These are phyloP conservation scores for Fusarium drepaniforme DNA, from an alignment of 2,329 filamentous ascomycete species.

Conservation along the genomic window DNA sequence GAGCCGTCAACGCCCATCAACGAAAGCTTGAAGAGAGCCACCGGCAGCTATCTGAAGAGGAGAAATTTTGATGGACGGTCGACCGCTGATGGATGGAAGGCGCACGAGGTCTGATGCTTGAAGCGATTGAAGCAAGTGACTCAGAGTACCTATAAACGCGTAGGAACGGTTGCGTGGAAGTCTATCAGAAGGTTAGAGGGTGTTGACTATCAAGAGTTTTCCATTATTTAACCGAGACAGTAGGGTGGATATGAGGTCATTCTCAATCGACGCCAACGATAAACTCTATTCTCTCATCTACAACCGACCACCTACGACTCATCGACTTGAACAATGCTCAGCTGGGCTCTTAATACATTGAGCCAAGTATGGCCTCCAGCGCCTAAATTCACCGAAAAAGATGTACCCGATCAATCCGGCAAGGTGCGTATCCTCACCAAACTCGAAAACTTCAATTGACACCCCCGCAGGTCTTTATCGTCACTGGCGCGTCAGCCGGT, in stretches of 20 bases:
- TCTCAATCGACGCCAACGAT: not conserved
- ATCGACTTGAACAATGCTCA: not conserved
- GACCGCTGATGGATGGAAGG: not conserved
- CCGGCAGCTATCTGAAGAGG: too few relatives aligned
- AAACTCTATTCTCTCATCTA: not conserved
- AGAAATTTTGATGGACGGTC: too few relatives aligned
- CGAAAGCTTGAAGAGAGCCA: too few relatives aligned
- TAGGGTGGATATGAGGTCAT: not conserved
- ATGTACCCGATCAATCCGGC: not conserved
- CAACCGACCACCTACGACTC: not conserved
- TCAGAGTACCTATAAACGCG: not conserved
- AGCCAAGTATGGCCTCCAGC: not conserved
- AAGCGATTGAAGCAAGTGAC: not conserved
- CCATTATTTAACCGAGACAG: not conserved
- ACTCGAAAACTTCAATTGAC: not conserved
- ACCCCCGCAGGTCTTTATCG: constrained; percentile 57
- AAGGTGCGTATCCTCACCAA: not conserved
- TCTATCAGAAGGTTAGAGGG: not conserved
- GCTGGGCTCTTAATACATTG: not conserved
- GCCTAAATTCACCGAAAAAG: not conserved
- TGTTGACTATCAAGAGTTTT: not conserved
- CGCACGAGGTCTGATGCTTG: not conserved
- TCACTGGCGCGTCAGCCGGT: constrained; percentile 55
- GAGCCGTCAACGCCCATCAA: too few relatives aligned
- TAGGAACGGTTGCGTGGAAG: not conserved